Evolutionary conservation across 805 yeast genomes (phyloP).

Genomic region (Cyberlindnera sargentensis): DNA sequence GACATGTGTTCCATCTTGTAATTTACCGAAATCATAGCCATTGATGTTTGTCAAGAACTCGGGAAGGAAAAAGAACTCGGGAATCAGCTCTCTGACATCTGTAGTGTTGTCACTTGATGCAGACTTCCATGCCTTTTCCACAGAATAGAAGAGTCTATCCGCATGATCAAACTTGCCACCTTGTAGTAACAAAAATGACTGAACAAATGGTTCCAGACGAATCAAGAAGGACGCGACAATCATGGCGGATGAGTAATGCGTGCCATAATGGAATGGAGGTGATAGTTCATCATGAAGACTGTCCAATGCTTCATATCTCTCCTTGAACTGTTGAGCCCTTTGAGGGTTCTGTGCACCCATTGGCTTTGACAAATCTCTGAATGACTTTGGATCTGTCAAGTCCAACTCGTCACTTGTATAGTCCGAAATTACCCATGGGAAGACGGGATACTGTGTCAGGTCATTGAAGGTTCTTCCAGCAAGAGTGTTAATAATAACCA

Average conservation of each 20-base stretch:
- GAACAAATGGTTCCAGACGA: slow-evolving; percentile 73
- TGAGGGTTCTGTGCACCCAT: slow-evolving; percentile 79
- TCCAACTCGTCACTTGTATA: slow-evolving; percentile 68
- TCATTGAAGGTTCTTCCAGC: slow-evolving; percentile 90
- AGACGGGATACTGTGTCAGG: slow-evolving; percentile 83
- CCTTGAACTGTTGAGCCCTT: slow-evolving; percentile 57
- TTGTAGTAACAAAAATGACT: slow-evolving; percentile 69
- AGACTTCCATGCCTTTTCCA: slow-evolving; percentile 75
- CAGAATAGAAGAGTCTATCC: slow-evolving; percentile 69
- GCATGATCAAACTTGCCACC: slow-evolving; percentile 90
- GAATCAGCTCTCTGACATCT: slow-evolving; percentile 81
- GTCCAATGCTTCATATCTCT: slow-evolving; percentile 63
- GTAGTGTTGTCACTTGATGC: slow-evolving; percentile 76
- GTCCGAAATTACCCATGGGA: slow-evolving; percentile 88
- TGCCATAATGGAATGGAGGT: slow-evolving; percentile 87
- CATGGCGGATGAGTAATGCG: slow-evolving; percentile 93
- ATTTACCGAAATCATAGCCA: slow-evolving; percentile 58
- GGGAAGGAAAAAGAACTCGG: slow-evolving; percentile 79
- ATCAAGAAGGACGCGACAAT: slow-evolving; percentile 78
- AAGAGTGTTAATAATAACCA: slow-evolving; percentile 71
- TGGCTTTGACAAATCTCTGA: slow-evolving; percentile 75
- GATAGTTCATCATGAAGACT: slow-evolving; percentile 51
- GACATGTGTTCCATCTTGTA: slow-evolving; percentile 53
- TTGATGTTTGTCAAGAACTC: slow-evolving; percentile 67
- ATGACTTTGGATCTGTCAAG: slow-evolving; percentile 50